Evolutionary conservation across 1,284 basidiomycete species (phyloP).

Genomic region (Fomitiporia mediterranea): DNA sequence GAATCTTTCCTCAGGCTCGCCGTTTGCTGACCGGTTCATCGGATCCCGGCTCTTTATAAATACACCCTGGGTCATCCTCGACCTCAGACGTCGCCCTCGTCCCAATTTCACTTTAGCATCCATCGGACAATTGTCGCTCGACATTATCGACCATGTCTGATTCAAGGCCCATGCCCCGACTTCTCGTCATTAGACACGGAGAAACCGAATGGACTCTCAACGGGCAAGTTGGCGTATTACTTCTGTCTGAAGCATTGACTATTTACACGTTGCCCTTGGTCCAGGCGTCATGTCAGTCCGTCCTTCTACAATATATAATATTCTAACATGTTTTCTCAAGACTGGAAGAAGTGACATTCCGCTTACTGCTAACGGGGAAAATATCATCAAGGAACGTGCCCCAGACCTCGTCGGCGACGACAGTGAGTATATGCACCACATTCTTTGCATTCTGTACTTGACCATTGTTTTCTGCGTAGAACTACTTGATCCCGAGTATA

Average conservation of each 20-base stretch:
- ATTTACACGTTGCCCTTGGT: background rate
- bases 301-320: slow-evolving; percentile 9
- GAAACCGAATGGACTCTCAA: slow-evolving; percentile 95
- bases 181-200: slow-evolving; percentile 78
- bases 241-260: slow-evolving; percentile 11
- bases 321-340: slow-evolving; percentile 35
- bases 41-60: background rate
- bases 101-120: background rate
- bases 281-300: slow-evolving; percentile 69
- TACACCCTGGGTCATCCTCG: no score
- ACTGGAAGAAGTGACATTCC: slow-evolving; percentile 88
- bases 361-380: slow-evolving; percentile 76
- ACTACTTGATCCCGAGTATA: slow-evolving; percentile 72
- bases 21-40: background rate
- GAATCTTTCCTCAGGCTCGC: background rate
- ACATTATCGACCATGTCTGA: slow-evolving; percentile 5
- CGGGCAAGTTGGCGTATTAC: slow-evolving; percentile 42
- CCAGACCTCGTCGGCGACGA: slow-evolving; percentile 67
- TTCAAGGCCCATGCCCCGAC: slow-evolving; percentile 57
- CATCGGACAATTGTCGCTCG: no score
- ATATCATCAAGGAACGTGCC: slow-evolving; percentile 65
- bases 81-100: background rate
- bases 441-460: slow-evolving; percentile 1
- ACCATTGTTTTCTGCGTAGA: slow-evolving; percentile 38
- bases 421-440: slow-evolving; percentile 46